Conservation (phyloP, 495 filamentous ascomycete species). For the Penicillium silybi region DNA sequence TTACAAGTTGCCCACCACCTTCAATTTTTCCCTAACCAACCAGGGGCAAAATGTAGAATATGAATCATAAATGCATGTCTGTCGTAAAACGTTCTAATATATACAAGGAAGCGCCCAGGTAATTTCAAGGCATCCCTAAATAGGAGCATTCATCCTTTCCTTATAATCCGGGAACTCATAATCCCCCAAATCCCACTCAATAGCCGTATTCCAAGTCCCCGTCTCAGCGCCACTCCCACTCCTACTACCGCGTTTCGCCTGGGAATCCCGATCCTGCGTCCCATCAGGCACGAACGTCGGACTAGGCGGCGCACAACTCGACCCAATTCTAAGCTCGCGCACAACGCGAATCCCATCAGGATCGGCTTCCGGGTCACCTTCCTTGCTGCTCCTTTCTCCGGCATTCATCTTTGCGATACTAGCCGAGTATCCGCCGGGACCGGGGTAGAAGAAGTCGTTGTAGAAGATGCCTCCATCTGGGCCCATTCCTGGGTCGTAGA, state of each 20-base stretch:
- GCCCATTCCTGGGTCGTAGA: conserved; percentile 9
- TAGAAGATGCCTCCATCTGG: conserved; percentile 19
- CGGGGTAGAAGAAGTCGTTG: conserved; percentile 18
- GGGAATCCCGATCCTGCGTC: conserved; percentile 4
- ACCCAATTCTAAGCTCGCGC: conserved; percentile 27
- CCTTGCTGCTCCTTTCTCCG: not conserved
- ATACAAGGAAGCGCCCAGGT: not conserved
- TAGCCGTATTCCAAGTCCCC: conserved; percentile 1
- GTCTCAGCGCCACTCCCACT: not conserved
- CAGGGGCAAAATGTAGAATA: no score
- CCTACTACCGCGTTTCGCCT: conserved; percentile 4
- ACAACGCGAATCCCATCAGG: conserved; percentile 31
- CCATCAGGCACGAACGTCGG: not conserved
- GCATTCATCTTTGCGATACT: conserved; percentile 15
- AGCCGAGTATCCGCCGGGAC: conserved; percentile 21
- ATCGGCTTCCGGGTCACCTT: not conserved
- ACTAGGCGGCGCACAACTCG: conserved; percentile 4
- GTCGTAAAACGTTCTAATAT: not conserved
- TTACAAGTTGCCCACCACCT: no score
- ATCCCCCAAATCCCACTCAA: conserved; percentile 27
- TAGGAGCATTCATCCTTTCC: conserved; percentile 24
- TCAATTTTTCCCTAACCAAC: no score
- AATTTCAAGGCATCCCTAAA: conserved; percentile 6
- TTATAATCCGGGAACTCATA: conserved; percentile 30
- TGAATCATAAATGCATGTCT: not conserved